Percentiles rank a stretch among this genome's conserved stretches.
These are phyloP conservation scores for Suillus alpinus DNA, from an alignment of 768 basidiomycete species.

Conservation along the genomic window DNA sequence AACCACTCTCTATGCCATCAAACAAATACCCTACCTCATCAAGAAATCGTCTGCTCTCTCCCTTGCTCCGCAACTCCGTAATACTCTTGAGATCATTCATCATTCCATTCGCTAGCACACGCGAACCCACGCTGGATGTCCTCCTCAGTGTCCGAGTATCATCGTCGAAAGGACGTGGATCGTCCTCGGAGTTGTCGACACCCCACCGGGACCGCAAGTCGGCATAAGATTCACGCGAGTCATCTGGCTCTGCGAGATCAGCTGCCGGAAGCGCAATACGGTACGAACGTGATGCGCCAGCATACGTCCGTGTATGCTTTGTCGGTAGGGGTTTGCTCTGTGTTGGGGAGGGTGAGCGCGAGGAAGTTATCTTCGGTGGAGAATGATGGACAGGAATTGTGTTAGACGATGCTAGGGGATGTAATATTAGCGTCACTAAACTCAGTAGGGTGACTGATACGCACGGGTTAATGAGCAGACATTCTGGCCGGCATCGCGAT, in stretches of 20 bases:
- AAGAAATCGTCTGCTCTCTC: conserved; percentile 74
- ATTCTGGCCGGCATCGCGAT: conserved; percentile 15
- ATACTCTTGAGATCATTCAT: conserved; percentile 78
- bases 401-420: conserved; percentile 20
- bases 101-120: conserved; percentile 52
- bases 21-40: conserved; percentile 86
- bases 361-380: conserved; percentile 25
- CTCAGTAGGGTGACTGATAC: neutral
- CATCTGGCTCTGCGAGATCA: conserved; percentile 39
- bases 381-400: conserved; percentile 21
- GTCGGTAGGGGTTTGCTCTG: conserved; percentile 25
- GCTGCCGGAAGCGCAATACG: conserved; percentile 61
- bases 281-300: conserved; percentile 78
- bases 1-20: conserved; percentile 64
- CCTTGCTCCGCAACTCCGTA: conserved; percentile 76
- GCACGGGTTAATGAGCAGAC: neutral
- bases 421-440: neutral
- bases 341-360: conserved; percentile 22
- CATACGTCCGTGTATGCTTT: conserved; percentile 62
- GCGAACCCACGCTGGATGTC: conserved; percentile 28
- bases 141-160: conserved; percentile 13
- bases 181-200: conserved; percentile 76
- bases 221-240: conserved; percentile 67
- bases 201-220: conserved; percentile 78
- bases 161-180: conserved; percentile 40